Conservation (phyloP, 2,329 filamentous ascomycete species). For the Thielaviopsis musarum region DNA sequence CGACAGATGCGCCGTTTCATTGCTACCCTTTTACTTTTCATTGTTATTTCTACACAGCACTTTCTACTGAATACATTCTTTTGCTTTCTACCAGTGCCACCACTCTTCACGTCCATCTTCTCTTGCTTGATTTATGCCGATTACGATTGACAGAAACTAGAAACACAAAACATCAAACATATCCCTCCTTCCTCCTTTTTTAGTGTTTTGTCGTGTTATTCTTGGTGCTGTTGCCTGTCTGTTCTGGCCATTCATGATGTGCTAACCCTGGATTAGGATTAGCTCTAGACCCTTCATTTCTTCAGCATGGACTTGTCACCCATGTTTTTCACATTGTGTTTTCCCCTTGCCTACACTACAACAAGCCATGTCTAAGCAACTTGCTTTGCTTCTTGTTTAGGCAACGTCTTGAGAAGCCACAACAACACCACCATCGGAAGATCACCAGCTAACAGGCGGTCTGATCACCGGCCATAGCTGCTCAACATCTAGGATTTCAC, state of each 20-base stretch:
- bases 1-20: background rate
- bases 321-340: background rate
- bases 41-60: too few species aligned
- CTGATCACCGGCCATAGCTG: background rate
- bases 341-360: background rate
- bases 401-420: background rate
- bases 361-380: too few species aligned
- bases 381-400: too few species aligned
- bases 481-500: background rate
- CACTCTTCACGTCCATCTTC: background rate
- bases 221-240: background rate
- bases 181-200: background rate
- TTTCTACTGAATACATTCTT: too few species aligned
- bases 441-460: background rate
- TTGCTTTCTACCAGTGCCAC: too few species aligned
- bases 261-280: background rate
- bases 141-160: background rate
- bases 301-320: background rate
- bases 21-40: background rate
- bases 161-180: background rate
- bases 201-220: background rate
- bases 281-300: background rate
- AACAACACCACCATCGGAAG: background rate
- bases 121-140: background rate
- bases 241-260: background rate